Evolutionary conservation across 106 monocot genomes (phyloP).

Genomic region (Alisma plantagoaquatica): DNA sequence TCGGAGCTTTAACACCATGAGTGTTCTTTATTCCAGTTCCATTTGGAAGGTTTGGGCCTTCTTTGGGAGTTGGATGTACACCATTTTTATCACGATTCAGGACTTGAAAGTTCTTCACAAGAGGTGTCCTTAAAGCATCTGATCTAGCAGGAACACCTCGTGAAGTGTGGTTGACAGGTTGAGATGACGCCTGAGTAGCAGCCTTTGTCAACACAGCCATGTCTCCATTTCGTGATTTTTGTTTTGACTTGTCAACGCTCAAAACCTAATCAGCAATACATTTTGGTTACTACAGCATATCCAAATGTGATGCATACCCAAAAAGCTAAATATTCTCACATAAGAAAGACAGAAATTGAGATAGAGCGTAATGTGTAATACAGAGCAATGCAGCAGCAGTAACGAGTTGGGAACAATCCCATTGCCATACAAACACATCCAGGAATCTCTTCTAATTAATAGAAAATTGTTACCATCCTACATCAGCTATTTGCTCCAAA

Average conservation of each 20-base stretch:
- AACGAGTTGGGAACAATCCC: too few relatives aligned
- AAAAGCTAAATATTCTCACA: not conserved
- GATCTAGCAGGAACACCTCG: conserved; percentile 19
- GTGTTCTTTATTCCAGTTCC: conserved; percentile 15
- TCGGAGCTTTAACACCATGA: conserved; percentile 5
- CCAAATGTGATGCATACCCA: not conserved
- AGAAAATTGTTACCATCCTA: too few relatives aligned
- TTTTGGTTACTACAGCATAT: too few relatives aligned
- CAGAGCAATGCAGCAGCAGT: too few relatives aligned
- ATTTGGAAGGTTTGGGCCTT: conserved; percentile 7
- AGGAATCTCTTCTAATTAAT: too few relatives aligned
- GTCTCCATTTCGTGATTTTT: conserved; percentile 1
- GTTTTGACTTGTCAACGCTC: too few relatives aligned
- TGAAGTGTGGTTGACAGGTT: conserved; percentile 13
- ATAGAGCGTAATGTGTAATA: too few relatives aligned
- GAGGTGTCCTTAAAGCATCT: conserved; percentile 39
- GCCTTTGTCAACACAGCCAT: not conserved
- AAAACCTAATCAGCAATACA: too few relatives aligned
- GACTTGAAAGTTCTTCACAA: conserved; percentile 44
- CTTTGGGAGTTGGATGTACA: conserved; percentile 18
- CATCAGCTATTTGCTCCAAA: too few relatives aligned
- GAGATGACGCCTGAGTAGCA: conserved; percentile 8
- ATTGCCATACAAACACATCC: too few relatives aligned
- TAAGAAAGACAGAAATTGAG: too few relatives aligned
- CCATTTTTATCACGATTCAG: conserved; percentile 53